Base-by-base conservation (phyloP, 306 rosid species). In the Castanea crenata region DNA sequence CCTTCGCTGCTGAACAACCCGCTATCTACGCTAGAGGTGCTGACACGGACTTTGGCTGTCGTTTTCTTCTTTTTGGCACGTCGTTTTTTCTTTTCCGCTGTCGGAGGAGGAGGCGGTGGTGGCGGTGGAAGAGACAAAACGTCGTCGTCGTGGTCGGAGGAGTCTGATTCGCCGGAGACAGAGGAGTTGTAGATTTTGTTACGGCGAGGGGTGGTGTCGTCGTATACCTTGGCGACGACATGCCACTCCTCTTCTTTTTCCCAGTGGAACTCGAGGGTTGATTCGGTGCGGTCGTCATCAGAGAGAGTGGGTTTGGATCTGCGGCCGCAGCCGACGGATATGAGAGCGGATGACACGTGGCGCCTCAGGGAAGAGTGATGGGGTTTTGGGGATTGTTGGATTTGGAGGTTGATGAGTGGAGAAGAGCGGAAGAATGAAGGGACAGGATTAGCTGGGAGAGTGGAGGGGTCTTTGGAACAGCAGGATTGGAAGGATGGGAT, bases 11-110 rank as follows among this genome's bases (percentile, higher is more conserved):
- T 86, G 78, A 81, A 90, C 25, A 83, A 55, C 16, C 86, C 90
- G 27, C 90, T 88, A 41, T 90, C 90, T 2, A 78, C 81, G 1
- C 92, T 88, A 35, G 94, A 90, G 4, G 89, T 85, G 87, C 94
- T 88, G 78, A 79, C 61, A 20, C 92, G 86, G 79, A 83, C 14
- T 35, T 85, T 76, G 1, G 73, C 1, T 5, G 83, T 21, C 55
- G 80, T 67, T 72, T 65, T 85, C 77, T 80, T 84, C 76, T 79
- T 90, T 72, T 55, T 76, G 41, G 35, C 75, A 5, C 84, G 79
- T 31, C 78, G 85, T 38, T 81, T 82, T 75, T 79, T 84, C 75
- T 70, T 81, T 76, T 76, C 82, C 3, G 15, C 65, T 18, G 71
- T 27, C 41, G 85, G 23, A 9, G 72, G 72, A 6, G 52, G 52